phyloP scores from a whole-genome alignment of 305 asterid genomes.

The Ilex paraguariensis region DNA sequence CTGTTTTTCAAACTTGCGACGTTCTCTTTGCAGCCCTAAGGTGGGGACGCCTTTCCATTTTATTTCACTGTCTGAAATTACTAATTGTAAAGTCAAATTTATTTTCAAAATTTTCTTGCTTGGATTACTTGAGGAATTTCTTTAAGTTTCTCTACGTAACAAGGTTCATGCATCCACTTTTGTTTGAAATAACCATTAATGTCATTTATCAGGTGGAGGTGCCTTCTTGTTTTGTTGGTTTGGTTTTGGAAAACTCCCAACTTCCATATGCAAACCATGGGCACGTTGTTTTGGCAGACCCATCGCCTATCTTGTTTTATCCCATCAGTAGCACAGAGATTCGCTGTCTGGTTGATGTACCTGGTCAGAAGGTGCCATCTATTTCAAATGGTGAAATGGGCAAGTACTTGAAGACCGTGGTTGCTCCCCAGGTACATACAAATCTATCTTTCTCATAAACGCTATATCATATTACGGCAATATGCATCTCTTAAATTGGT shows the following conservation, averaged over 20 bases:
- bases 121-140: background rate
- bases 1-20: conserved; percentile 32
- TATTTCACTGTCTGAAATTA: background rate
- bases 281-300: conserved; percentile 80
- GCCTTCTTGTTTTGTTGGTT: conserved; percentile 89
- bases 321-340: conserved; percentile 84
- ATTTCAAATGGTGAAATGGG: conserved; percentile 76
- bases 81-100: no score
- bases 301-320: conserved; percentile 86
- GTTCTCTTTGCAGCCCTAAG: conserved; percentile 28
- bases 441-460: background rate
- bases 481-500: no score
- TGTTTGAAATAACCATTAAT: no score
- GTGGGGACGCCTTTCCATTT: conserved; percentile 1
- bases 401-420: conserved; percentile 57
- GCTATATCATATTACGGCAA: no score
- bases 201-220: conserved; percentile 56
- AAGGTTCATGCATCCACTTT: no score
- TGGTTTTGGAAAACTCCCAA: conserved; percentile 68
- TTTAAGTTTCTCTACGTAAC: no score
- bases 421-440: conserved; percentile 75
- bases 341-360: conserved; percentile 86
- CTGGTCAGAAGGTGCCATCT: conserved; percentile 87
- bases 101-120: background rate
- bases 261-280: conserved; percentile 83